Evolutionary conservation across 2,329 filamentous ascomycete genomes (phyloP), one percentile per base, ranked within the genome.

Genomic region (Ceratocystis colombiana): DNA sequence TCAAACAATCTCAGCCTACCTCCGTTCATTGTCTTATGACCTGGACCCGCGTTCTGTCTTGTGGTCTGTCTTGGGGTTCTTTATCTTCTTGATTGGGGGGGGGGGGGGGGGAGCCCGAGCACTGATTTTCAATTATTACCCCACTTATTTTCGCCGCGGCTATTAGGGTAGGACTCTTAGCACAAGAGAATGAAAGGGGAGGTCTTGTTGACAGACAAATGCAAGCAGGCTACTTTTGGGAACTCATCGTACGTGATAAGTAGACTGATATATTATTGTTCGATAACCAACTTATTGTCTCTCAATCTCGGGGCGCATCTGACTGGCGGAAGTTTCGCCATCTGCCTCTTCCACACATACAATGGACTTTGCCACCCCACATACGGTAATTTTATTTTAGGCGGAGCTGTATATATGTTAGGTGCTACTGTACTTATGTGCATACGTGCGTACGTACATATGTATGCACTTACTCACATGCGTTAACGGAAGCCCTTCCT

Each of bases 401-500:
- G 20, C 50, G 22, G 22, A 30, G 28, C 53, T 33, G 12, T 5
- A 28, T 7, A 30, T 17, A 17, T 57, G 50, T 25, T 57, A 12
- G 37, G 37, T 41, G 37, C 37, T 41, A 41, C 53, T 57, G 10
- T 15, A 28, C 30, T 22, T 30, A 57, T 6, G 30, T 50, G 37
- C n/a, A 53, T 25, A 53, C n/a, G n/a, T 53, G 37, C 10, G 12
- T 53, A 41, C 37, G 10, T 53, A 7, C 22, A 59, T 59, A 61
- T 30, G 57, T 61, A 41, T 61, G 59, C 41, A 61, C 37, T 30
- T 57, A 57, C 10, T 22, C n/a, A 50, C 22, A 22, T 50, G 22
- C 48, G 12, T 50, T 50, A 22, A 20, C 12, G 20, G 8, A 50
- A 50, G 8, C 22, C n/a, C 4, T 10, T 10, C 10, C 48, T 50